Evolutionary conservation across 2,329 filamentous ascomycete species (phyloP), one percentile per base, ranked within the genome.

Genomic region (Aspergillus sp.): DNA sequence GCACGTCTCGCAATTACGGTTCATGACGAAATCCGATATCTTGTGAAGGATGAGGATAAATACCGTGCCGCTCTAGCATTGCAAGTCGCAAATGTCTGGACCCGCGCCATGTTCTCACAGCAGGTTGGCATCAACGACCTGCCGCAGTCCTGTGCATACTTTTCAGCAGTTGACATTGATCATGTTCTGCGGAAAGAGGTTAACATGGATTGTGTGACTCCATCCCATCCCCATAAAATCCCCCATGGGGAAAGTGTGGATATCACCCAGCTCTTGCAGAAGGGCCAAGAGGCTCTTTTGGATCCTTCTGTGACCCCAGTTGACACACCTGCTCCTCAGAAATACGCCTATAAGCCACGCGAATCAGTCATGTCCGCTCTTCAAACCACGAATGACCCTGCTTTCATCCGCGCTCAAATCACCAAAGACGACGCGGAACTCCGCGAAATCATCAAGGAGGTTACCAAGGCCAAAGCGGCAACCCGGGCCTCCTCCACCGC

Each of bases 141-240:
- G 9, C 94, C 95, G 0, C 94, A 97, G 66, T 86, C 88, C 0
- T 96, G 92, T 64, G 94, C 94, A 8, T 99, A 91, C 73, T 99
- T 99, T 73, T 95, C 89, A 1, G 93, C 94, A 3, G 85, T 99
- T 5, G 94, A 99, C 66, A 89, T 99, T 59, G 94, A 99, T 66
- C 86, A 90, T 62, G 92, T 99, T 3, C 79, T 99, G n/a, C 84
- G 94, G 47, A 99, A 99, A 69, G 94, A 99, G 72, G 95, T 99
- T 3, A 88, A 99, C 69, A 95, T 99, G 90, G 89, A 96, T 65
- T 99, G 94, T 68, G 74, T 97, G 41, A 99, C 94, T 0, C 94
- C 94, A 1, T 94, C 88, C 41, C 89, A 99, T 70, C 81, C 82
- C 0, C 79, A 81, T 0, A 79, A 86, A 26, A 97, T 99, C 40